Percentiles rank a stretch among this genome's conserved stretches.
phyloP scores from a whole-genome alignment of 495 filamentous ascomycete species.

The Lophiotrema nucula region DNA sequence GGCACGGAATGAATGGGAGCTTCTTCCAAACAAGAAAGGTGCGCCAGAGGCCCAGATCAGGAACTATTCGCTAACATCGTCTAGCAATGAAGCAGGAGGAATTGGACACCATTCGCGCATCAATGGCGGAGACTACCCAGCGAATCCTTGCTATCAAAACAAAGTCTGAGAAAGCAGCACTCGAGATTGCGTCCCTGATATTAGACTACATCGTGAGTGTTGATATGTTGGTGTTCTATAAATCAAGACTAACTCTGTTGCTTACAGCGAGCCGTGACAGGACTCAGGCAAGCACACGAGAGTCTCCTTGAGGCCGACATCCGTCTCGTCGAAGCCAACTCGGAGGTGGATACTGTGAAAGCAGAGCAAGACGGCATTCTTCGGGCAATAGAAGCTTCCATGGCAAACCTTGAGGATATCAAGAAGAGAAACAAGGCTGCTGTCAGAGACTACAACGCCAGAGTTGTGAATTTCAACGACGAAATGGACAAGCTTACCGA shows the following conservation, averaged over 20 bases:
- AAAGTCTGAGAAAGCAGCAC: conserved; percentile 55
- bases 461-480: background rate
- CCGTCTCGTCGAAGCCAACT: conserved; percentile 71
- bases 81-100: conserved; percentile 15
- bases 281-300: conserved; percentile 58
- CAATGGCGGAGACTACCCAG: conserved; percentile 14
- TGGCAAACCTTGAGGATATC: conserved; percentile 44
- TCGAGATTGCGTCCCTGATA: conserved; percentile 62
- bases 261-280: conserved; percentile 56
- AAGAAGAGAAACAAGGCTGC: conserved; percentile 33
- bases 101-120: background rate
- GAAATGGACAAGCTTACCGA: conserved; percentile 35
- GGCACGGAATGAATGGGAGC: conserved; percentile 58
- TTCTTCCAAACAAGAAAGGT: conserved; percentile 71
- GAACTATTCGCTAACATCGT: background rate
- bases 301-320: conserved; percentile 66
- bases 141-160: conserved; percentile 47
- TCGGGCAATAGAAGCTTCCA: conserved; percentile 51
- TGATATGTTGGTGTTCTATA: no score
- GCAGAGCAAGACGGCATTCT: conserved; percentile 60
- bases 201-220: conserved; percentile 64
- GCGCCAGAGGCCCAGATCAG: conserved; percentile 38
- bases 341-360: conserved; percentile 67
- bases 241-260: no score
- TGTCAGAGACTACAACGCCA: conserved; percentile 36